Conservation (phyloP, 805 yeast species). For the Candida pini region DNA sequence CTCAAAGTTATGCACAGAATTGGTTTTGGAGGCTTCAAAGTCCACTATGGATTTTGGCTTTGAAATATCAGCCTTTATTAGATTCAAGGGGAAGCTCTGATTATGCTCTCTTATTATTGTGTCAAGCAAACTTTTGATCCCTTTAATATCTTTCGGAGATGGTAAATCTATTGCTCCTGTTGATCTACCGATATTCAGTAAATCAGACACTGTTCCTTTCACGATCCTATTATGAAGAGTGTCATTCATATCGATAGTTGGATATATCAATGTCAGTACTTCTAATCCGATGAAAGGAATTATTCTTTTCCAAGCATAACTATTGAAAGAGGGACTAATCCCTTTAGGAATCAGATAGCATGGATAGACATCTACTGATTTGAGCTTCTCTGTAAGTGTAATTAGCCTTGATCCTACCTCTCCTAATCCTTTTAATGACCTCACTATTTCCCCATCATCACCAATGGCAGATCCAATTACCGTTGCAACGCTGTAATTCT, state of each 20-base stretch:
- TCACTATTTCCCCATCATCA: conserved; percentile 3
- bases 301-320: conserved; percentile 26
- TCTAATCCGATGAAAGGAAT: conserved; percentile 22
- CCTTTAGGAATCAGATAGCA: conserved; percentile 22
- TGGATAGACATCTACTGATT: conserved; percentile 21
- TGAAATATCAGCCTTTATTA: conserved; percentile 7
- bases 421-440: conserved; percentile 18
- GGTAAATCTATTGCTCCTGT: conserved; percentile 25
- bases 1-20: conserved; percentile 18
- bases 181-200: conserved; percentile 16
- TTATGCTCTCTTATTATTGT: conserved; percentile 18
- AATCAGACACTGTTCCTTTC: conserved; percentile 19
- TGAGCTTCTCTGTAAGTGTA: conserved; percentile 16
- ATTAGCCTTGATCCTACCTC: conserved; percentile 13
- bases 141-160: conserved; percentile 9
- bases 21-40: conserved; percentile 7
- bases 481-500: conserved; percentile 20
- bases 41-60: conserved; percentile 5
- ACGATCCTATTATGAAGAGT: conserved; percentile 5
- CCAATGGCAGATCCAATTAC: conserved; percentile 20
- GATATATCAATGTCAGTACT: conserved; percentile 17
- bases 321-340: conserved; percentile 21
- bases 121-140: conserved; percentile 12
- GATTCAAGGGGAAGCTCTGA: conserved; percentile 14
- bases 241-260: conserved; percentile 11